phyloP scores from a whole-genome alignment of 2,329 filamentous ascomycete genomes.

The Fusarium sp. region DNA sequence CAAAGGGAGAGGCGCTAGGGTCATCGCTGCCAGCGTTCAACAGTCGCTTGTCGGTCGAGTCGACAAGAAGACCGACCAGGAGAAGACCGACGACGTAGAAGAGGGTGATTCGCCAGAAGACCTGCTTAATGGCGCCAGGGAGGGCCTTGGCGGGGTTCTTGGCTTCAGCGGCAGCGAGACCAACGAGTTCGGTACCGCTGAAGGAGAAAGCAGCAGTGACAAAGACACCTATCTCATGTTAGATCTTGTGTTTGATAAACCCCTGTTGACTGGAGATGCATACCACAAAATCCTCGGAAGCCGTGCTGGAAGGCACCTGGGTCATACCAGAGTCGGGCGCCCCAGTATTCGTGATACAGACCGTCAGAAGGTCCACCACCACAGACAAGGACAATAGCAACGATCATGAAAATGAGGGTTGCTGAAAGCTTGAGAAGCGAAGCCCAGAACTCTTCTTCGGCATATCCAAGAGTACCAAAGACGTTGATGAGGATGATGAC shows the following conservation, averaged over 20 bases:
- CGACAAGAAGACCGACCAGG: slow-evolving; percentile 63
- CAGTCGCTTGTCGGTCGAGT: slow-evolving; percentile 59
- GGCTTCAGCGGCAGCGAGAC: slow-evolving; percentile 78
- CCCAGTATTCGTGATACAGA: slow-evolving; percentile 59
- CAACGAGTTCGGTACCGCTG: slow-evolving; percentile 80
- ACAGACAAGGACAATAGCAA: slow-evolving; percentile 68
- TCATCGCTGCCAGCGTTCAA: slow-evolving; percentile 59
- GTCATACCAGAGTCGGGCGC: slow-evolving; percentile 62
- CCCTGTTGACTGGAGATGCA: slow-evolving; percentile 36
- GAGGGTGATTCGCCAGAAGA: slow-evolving; percentile 68
- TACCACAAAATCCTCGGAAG: slow-evolving; percentile 79
- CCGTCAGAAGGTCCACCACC: slow-evolving; percentile 69
- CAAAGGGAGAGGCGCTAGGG: slow-evolving; percentile 63
- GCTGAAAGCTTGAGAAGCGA: slow-evolving; percentile 68
- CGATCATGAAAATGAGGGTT: slow-evolving; percentile 73
- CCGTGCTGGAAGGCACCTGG: slow-evolving; percentile 75
- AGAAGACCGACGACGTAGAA: slow-evolving; percentile 67
- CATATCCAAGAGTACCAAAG: slow-evolving; percentile 68
- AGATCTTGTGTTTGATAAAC: not conserved
- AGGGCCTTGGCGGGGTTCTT: slow-evolving; percentile 78
- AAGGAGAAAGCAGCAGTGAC: slow-evolving; percentile 81
- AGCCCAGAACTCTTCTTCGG: slow-evolving; percentile 71
- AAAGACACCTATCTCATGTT: slow-evolving; percentile 32
- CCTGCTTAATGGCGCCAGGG: slow-evolving; percentile 87
- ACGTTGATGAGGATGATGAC: slow-evolving; percentile 66